Conservation (phyloP, 176 grass and related monocot genomes). For the Microstegium vimineum region DNA sequence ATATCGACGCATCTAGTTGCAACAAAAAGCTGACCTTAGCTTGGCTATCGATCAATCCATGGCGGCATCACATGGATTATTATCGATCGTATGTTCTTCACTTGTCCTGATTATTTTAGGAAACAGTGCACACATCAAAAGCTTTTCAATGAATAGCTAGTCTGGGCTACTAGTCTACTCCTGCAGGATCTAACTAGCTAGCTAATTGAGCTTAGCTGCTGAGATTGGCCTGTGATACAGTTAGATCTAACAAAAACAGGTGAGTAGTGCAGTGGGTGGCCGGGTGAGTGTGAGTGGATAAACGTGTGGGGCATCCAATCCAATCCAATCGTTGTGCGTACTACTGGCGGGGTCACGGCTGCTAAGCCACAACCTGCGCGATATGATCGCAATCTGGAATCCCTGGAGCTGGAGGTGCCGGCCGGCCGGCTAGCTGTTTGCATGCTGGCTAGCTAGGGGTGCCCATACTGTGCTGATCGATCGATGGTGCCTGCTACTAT, state of each 20-base stretch:
- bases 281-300: slow-evolving; percentile 8
- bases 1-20: neutral
- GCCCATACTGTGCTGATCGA: slow-evolving; percentile 32
- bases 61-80: neutral
- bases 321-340: slow-evolving; percentile 17
- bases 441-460: neutral
- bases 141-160: slow-evolving; percentile 18
- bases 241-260: slow-evolving; percentile 32
- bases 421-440: neutral
- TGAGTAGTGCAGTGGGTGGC: neutral
- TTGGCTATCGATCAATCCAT: neutral
- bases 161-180: neutral
- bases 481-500: too few relatives aligned
- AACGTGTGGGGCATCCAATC: slow-evolving; percentile 3
- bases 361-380: slow-evolving; percentile 40
- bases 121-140: neutral
- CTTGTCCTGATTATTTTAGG: neutral
- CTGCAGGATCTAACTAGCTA: neutral
- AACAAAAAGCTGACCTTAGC: neutral
- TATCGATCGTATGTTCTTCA: neutral
- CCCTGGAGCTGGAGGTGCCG: slow-evolving; percentile 22
- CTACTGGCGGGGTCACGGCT: slow-evolving; percentile 33
- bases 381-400: slow-evolving; percentile 30
- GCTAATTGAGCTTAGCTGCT: neutral
- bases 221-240: neutral